A percentile compares a stretch with the other conserved stretches of the same genome.
Conservation (phyloP, 495 filamentous ascomycete genomes). For the Penicillium paradoxum region DNA sequence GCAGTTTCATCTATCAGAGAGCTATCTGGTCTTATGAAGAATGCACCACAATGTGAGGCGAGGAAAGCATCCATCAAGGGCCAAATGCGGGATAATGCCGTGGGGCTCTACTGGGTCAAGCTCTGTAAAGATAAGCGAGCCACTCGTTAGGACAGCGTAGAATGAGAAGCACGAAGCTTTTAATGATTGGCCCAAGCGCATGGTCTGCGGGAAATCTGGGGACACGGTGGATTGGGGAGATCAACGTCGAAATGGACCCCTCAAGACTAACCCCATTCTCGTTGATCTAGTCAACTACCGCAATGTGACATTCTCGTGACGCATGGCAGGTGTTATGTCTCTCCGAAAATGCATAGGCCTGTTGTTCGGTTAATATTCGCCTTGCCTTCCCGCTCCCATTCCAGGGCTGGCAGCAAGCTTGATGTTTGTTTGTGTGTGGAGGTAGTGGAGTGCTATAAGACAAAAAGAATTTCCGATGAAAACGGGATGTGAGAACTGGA, state of each 20-base stretch:
- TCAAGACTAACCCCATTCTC: too few species aligned
- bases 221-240: background rate
- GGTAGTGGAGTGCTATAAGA: background rate
- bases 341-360: background rate
- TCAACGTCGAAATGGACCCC: background rate
- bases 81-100: background rate
- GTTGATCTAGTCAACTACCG: too few species aligned
- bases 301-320: too few species aligned
- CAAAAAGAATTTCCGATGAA: background rate
- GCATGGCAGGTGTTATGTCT: background rate
- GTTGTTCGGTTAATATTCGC: constrained; percentile 5
- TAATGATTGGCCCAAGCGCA: background rate
- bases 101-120: background rate
- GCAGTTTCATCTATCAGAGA: background rate
- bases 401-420: background rate
- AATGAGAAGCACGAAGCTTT: too few species aligned
- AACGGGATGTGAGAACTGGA: background rate
- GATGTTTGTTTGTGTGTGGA: background rate
- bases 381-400: constrained; percentile 9
- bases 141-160: too few species aligned
- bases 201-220: constrained; percentile 16
- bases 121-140: background rate
- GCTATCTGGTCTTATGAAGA: background rate
- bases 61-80: background rate
- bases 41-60: background rate